Evolutionary conservation across 2,329 filamentous ascomycete species (phyloP).

Genomic region (Stemphylium beticola): DNA sequence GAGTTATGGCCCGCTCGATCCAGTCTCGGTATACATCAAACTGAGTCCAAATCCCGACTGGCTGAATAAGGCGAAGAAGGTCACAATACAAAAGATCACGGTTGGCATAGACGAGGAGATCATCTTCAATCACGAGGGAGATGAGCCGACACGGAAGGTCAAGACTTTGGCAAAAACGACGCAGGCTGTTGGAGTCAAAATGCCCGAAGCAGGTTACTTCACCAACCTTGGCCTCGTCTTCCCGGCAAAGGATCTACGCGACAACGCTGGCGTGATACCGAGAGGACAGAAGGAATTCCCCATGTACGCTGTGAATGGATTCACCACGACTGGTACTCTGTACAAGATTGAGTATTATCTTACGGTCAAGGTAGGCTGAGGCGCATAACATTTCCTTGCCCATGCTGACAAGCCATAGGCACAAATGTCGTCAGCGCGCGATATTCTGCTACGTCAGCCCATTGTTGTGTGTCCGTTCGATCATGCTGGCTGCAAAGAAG

Average conservation of each 20-base stretch:
- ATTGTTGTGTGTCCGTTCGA: conserved; percentile 97
- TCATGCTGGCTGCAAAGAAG: conserved; percentile 93
- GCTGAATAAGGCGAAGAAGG: conserved; percentile 86
- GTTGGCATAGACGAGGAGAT: conserved; percentile 96
- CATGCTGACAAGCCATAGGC: conserved; percentile 63
- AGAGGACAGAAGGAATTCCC: conserved; percentile 87
- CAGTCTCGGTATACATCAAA: conserved; percentile 95
- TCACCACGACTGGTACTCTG: conserved; percentile 89
- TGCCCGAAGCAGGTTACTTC: conserved; percentile 90
- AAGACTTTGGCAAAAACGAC: conserved; percentile 86
- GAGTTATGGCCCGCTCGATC: conserved; percentile 95
- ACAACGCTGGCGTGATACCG: conserved; percentile 85
- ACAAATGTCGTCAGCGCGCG: conserved; percentile 82
- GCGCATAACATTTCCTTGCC: not conserved
- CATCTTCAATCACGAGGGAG: conserved; percentile 97
- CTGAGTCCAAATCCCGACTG: conserved; percentile 90
- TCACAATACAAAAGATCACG: conserved; percentile 93
- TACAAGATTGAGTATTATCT: conserved; percentile 99
- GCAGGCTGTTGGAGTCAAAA: conserved; percentile 78
- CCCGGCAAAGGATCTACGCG: conserved; percentile 85
- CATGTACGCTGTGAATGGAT: conserved; percentile 84
- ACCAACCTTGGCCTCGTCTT: conserved; percentile 92
- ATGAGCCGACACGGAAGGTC: conserved; percentile 88
- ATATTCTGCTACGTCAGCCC: conserved; percentile 86
- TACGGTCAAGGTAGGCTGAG: conserved; percentile 78